Conservation (phyloP, 1,139 yeast species). For the Candida glucosophila region DNA sequence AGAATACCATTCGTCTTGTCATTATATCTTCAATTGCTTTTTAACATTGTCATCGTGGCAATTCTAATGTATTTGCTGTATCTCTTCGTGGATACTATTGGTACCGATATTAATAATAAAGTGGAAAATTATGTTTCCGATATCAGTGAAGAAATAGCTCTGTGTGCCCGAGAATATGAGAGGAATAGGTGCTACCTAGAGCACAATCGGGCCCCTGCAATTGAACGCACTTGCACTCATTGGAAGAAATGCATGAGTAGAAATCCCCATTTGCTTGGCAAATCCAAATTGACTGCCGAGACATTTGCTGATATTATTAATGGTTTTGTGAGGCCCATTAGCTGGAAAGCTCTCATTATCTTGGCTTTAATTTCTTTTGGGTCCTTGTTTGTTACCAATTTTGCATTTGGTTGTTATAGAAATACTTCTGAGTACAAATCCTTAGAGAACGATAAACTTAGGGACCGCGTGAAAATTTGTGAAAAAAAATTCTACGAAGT, state of each 20-base stretch:
- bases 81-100: conserved; percentile 50
- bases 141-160: conserved; percentile 55
- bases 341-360: conserved; percentile 63
- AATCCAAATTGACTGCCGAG: conserved; percentile 71
- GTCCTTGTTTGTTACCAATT: conserved; percentile 13
- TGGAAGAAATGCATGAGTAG: conserved; percentile 86
- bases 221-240: conserved; percentile 59
- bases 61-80: conserved; percentile 47
- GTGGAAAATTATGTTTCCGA: conserved; percentile 57
- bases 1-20: conserved; percentile 59
- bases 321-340: conserved; percentile 66
- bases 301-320: conserved; percentile 76
- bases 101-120: conserved; percentile 62
- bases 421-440: no score
- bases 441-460: conserved; percentile 2
- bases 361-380: conserved; percentile 12
- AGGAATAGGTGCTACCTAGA: conserved; percentile 55
- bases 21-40: conserved; percentile 59
- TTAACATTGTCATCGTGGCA: conserved; percentile 54
- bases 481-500: no score
- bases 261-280: conserved; percentile 74
- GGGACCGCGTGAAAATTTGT: conserved; percentile 8
- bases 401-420: conserved; percentile 15
- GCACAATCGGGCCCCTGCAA: conserved; percentile 52
- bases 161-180: conserved; percentile 62